These are phyloP conservation scores for Pseudomicrostroma phylloplanum DNA, from an alignment of 1,284 basidiomycete genomes.

Conservation along the genomic window DNA sequence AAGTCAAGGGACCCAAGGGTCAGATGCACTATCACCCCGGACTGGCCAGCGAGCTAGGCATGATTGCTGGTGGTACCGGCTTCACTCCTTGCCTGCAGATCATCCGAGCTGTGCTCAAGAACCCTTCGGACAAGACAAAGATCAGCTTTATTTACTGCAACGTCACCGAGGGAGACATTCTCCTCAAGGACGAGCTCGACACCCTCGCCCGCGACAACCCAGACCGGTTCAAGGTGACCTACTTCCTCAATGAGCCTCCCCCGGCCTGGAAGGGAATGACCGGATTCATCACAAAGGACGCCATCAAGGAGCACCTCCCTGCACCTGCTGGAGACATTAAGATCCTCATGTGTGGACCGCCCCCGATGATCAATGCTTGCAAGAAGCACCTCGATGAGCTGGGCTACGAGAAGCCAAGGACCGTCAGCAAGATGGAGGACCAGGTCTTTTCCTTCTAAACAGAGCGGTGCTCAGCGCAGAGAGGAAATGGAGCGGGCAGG, in stretches of 20 bases:
- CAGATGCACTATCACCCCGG: constrained; percentile 57
- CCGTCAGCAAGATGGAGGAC: constrained; percentile 68
- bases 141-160: constrained; percentile 96
- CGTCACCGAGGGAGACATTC: constrained; percentile 57
- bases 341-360: constrained; percentile 60
- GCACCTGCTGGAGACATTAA: constrained; percentile 44
- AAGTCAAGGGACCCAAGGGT: constrained; percentile 91
- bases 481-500: too few relatives aligned
- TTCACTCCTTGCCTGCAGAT: constrained; percentile 83
- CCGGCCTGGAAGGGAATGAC: constrained; percentile 75
- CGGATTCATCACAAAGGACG: constrained; percentile 90
- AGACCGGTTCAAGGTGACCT: constrained; percentile 67
- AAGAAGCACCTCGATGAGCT: constrained; percentile 86
- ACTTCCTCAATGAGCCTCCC: constrained; percentile 90
- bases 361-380: constrained; percentile 94
- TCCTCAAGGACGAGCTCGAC: constrained; percentile 80
- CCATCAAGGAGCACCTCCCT: constrained; percentile 63
- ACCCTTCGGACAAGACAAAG: constrained; percentile 74
- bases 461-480: background rate
- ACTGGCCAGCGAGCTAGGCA: constrained; percentile 63
- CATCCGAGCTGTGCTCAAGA: constrained; percentile 79
- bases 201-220: constrained; percentile 64
- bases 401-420: constrained; percentile 75
- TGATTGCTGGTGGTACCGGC: constrained; percentile 90
- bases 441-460: constrained; percentile 46